Base-by-base conservation (phyloP, 164 flowering plant species). In the Akebia trifoliata region DNA sequence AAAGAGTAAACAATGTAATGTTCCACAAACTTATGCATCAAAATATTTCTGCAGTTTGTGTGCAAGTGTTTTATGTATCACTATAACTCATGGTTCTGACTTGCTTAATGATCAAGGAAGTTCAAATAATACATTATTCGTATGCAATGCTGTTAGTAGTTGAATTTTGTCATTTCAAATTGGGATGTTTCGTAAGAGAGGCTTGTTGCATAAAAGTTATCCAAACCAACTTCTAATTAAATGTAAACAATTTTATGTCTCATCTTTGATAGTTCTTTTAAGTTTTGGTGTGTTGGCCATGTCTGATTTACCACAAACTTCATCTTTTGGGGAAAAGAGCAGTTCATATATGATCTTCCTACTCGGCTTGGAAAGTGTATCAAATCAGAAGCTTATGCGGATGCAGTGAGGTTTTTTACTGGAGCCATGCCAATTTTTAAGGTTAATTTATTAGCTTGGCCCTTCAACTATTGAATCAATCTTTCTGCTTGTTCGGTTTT, bases 341-440 rank as follows among this genome's bases (percentile, higher is more conserved):
- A 94, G 99, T 90, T 94, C 73, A 90, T 94, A 70, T 90, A 85
- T 74, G 97, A 94, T 73, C 80, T 94, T 67, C 99, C 97, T 54
- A 72, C 87, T 65, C 82, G 84, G 65, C 96, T 94, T 71, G 81
- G 71, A 63, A 94, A 90, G 63, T 94, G 97, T 52, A 88, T 90
- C 63, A 85, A 90, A 69, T 64, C 91, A 62, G 97, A 84, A 78
- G 85, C 96, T 50, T 94, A 94, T 85, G 91, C 85, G 56, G 97
- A 90, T 72, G 99, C 99, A 21, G 91, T 90, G 58, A 83, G 74
- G 69, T 87, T 76, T 61, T 94, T 80, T 61, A 90, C 74, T 59
- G 99, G 99, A 57, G 99, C 99, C 46, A 79, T 78, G 84, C 99
- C 99, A 40, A 90, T 94, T 65, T 86, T 94, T 64, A 78, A 85